These are phyloP conservation scores for Stylosanthes scabra DNA, from an alignment of 331 rosid species.

Conservation along the genomic window DNA sequence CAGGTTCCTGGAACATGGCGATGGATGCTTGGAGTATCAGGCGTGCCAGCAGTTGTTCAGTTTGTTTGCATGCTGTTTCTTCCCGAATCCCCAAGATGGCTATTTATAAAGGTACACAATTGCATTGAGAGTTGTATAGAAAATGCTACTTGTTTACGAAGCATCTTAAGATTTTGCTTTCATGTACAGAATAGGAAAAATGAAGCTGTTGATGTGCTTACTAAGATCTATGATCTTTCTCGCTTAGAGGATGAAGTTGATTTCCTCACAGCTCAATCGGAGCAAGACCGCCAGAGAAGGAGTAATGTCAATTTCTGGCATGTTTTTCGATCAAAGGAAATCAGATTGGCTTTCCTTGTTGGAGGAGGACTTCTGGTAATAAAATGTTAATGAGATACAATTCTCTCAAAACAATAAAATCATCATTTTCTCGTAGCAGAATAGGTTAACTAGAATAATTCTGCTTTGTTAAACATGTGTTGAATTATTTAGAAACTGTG, in stretches of 20 bases:
- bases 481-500: conserved; percentile 11
- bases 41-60: conserved; percentile 77
- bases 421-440: background rate
- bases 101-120: conserved; percentile 55
- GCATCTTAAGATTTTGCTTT: conserved; percentile 17
- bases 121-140: too few species aligned
- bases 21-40: conserved; percentile 93
- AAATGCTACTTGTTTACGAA: conserved; percentile 6
- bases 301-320: conserved; percentile 52
- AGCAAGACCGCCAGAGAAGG: conserved; percentile 64
- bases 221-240: conserved; percentile 61
- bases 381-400: conserved; percentile 7
- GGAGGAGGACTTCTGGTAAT: conserved; percentile 89
- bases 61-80: conserved; percentile 68
- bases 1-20: conserved; percentile 95
- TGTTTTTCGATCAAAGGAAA: conserved; percentile 72
- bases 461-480: conserved; percentile 19
- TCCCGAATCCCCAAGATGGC: conserved; percentile 95
- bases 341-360: conserved; percentile 73
- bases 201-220: conserved; percentile 69
- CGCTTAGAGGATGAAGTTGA: conserved; percentile 82
- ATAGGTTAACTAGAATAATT: background rate
- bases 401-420: conserved; percentile 1
- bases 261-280: conserved; percentile 62
- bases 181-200: conserved; percentile 61